phyloP scores from a whole-genome alignment of 805 yeast genomes.

The Saturnispora kantuleensis region DNA sequence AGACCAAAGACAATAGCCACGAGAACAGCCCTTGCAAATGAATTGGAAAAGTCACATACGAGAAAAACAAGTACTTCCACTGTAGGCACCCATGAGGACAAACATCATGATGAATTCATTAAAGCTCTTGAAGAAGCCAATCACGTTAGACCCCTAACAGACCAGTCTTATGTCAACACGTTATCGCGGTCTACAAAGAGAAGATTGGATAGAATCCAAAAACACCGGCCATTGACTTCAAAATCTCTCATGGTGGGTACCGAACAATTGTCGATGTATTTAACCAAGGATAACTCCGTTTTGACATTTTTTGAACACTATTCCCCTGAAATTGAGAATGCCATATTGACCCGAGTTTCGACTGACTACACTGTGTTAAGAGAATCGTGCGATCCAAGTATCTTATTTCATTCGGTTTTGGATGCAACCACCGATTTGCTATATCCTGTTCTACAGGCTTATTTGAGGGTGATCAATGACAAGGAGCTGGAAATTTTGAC shows the following conservation, averaged over 20 bases:
- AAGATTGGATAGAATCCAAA: conserved; percentile 27
- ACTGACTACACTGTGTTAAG: conserved; percentile 38
- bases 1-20: conserved; percentile 12
- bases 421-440: conserved; percentile 47
- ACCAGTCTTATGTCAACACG: conserved; percentile 19
- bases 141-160: conserved; percentile 29
- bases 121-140: conserved; percentile 8
- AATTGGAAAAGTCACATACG: conserved; percentile 5
- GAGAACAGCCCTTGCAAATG: conserved; percentile 7
- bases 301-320: conserved; percentile 50
- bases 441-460: conserved; percentile 44
- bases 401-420: conserved; percentile 42
- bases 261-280: conserved; percentile 46
- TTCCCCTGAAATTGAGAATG: conserved; percentile 42
- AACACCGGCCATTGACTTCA: conserved; percentile 35
- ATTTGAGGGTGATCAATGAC: conserved; percentile 36
- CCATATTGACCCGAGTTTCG: conserved; percentile 39
- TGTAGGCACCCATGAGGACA: background rate
- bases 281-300: conserved; percentile 36
- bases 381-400: conserved; percentile 41
- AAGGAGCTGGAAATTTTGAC: conserved; percentile 42
- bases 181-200: conserved; percentile 11
- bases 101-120: conserved; percentile 1
- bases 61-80: background rate
- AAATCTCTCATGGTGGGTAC: conserved; percentile 38